These are phyloP conservation scores for Heritiera littoralis DNA, from an alignment of 345 rosid genomes.

Conservation along the genomic window DNA sequence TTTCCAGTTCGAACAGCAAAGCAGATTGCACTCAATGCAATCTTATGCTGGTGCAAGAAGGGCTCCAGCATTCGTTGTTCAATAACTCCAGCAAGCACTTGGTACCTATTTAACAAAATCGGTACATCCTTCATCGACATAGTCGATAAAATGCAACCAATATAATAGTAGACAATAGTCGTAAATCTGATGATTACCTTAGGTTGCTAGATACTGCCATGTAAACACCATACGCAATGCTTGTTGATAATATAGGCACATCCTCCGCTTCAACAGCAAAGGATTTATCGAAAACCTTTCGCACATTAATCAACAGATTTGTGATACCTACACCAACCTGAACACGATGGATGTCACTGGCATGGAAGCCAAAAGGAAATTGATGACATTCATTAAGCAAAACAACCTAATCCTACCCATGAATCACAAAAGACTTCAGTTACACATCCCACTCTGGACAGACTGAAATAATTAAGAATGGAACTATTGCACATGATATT, in stretches of 20 bases:
- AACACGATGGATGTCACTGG: not conserved
- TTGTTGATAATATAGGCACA: constrained; percentile 64
- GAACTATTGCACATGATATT: too few relatives aligned
- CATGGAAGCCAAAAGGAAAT: not conserved
- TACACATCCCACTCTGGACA: too few relatives aligned
- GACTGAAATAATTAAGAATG: too few relatives aligned
- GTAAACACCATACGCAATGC: constrained; percentile 66
- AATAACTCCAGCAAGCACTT: constrained; percentile 69
- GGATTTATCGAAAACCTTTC: constrained; percentile 59
- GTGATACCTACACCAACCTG: constrained; percentile 65
- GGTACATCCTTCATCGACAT: not conserved
- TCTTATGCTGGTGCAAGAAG: constrained; percentile 57
- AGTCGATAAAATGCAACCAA: not conserved
- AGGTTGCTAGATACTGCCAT: constrained; percentile 84
- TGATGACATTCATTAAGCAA: not conserved
- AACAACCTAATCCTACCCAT: too few relatives aligned
- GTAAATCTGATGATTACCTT: constrained; percentile 39
- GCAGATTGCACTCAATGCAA: constrained; percentile 57
- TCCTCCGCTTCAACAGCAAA: constrained; percentile 61
- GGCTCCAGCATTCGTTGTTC: constrained; percentile 77
- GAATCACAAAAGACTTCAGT: too few relatives aligned
- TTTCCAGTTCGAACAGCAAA: constrained; percentile 79
- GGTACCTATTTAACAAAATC: constrained; percentile 48
- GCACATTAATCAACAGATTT: constrained; percentile 56
- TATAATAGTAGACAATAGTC: too few relatives aligned